phyloP scores from a whole-genome alignment of 768 basidiomycete species.

The Ramaria sp. region DNA sequence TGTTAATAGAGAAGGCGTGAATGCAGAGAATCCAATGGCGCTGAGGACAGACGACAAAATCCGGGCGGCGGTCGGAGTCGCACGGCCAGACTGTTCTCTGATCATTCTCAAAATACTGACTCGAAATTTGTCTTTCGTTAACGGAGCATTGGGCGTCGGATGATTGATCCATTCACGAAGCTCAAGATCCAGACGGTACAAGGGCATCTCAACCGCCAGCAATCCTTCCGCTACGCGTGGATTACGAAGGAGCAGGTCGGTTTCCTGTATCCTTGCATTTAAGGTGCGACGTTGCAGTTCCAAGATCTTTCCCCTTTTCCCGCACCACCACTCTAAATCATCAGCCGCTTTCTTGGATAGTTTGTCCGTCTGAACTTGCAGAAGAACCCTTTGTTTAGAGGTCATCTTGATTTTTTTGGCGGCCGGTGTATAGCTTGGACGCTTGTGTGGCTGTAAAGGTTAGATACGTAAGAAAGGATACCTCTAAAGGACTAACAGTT shows the following conservation, averaged over 20 bases:
- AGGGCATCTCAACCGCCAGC: constrained; percentile 37
- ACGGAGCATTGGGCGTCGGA: constrained; percentile 23
- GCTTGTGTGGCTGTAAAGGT: too few relatives aligned
- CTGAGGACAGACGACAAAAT: constrained; percentile 30
- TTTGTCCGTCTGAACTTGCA: constrained; percentile 35
- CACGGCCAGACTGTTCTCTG: constrained; percentile 30
- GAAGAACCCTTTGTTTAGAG: constrained; percentile 30
- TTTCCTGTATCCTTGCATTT: constrained; percentile 24
- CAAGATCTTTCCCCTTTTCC: constrained; percentile 28
- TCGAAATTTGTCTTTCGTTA: constrained; percentile 33
- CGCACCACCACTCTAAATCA: constrained; percentile 38
- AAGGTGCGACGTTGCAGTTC: constrained; percentile 5
- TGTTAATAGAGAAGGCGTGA: constrained; percentile 19
- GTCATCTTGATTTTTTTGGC: constrained; percentile 19
- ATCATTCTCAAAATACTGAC: constrained; percentile 37
- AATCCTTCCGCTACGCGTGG: constrained; percentile 29
- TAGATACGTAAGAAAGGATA: background rate
- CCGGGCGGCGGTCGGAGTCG: constrained; percentile 23
- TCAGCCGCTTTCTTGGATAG: constrained; percentile 27
- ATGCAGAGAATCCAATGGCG: constrained; percentile 37
- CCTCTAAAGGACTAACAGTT: background rate
- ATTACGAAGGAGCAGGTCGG: constrained; percentile 31
- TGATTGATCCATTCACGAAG: constrained; percentile 43
- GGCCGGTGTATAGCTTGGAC: background rate
- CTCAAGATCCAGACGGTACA: constrained; percentile 43